A percentile compares a stretch with the other conserved stretches of the same genome.
Evolutionary conservation across 1,284 basidiomycete genomes (phyloP).

Genomic region (Pseudozyma tsukubaensis): DNA sequence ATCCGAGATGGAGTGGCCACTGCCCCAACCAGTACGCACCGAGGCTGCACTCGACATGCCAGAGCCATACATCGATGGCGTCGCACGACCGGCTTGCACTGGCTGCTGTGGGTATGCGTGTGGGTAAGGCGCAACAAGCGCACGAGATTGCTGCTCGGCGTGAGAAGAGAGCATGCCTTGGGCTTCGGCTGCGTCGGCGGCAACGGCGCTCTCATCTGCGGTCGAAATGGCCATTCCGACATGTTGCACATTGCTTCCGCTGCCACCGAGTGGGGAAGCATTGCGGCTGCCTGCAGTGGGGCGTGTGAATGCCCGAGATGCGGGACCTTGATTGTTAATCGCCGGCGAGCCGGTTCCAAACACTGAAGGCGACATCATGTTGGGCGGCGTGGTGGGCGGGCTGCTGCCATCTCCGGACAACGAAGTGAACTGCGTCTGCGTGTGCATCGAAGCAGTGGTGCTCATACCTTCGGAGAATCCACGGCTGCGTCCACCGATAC

Average conservation of each 20-base stretch:
- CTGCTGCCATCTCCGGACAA: slow-evolving; percentile 39
- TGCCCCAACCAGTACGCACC: slow-evolving; percentile 34
- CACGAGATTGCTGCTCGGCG: slow-evolving; percentile 4
- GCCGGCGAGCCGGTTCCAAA: slow-evolving; percentile 32
- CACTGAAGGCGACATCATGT: slow-evolving; percentile 20
- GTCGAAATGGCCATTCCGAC: slow-evolving; percentile 44
- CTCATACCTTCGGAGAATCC: slow-evolving; percentile 41
- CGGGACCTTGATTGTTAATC: slow-evolving; percentile 12
- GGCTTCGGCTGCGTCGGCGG: slow-evolving; percentile 20
- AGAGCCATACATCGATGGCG: slow-evolving; percentile 26
- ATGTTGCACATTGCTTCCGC: slow-evolving; percentile 8
- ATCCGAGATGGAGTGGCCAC: slow-evolving; percentile 41
- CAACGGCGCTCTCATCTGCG: slow-evolving; percentile 27
- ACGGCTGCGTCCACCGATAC: slow-evolving; percentile 26
- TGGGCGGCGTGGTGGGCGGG: slow-evolving; percentile 43
- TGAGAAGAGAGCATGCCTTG: slow-evolving; percentile 20
- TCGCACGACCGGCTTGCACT: slow-evolving; percentile 7
- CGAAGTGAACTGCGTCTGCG: slow-evolving; percentile 52
- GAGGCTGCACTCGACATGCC: slow-evolving; percentile 26
- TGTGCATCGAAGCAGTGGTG: slow-evolving; percentile 49
- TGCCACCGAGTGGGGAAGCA: slow-evolving; percentile 25
- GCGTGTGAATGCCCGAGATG: slow-evolving; percentile 9
- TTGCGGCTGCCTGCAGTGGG: slow-evolving; percentile 22
- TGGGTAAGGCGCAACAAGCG: slow-evolving; percentile 16
- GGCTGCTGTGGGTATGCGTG: slow-evolving; percentile 16